A percentile compares a stretch with the other conserved stretches of the same genome.
phyloP scores from a whole-genome alignment of 73 alveolate species.

The Paramecium bursaria region DNA sequence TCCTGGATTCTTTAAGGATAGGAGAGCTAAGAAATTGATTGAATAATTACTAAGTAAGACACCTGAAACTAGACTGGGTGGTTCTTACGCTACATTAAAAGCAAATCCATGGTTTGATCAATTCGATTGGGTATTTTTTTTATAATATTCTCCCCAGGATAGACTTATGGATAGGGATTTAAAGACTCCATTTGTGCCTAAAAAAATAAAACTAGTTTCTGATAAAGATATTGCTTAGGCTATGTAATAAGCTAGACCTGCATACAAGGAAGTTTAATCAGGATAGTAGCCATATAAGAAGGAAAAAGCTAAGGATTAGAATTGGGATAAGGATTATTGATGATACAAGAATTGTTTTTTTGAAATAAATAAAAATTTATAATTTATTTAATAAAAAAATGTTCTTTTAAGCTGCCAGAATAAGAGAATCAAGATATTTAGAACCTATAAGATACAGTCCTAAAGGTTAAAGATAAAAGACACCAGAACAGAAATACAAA shows the following conservation, averaged over 20 bases:
- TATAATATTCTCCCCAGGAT: slow-evolving; percentile 32
- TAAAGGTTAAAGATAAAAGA: slow-evolving; percentile 24
- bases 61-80: slow-evolving; percentile 72
- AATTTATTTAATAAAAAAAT: too few relatives aligned
- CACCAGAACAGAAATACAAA: slow-evolving; percentile 26
- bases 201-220: slow-evolving; percentile 32
- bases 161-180: slow-evolving; percentile 56
- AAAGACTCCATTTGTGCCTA: slow-evolving; percentile 62
- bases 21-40: slow-evolving; percentile 67
- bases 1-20: slow-evolving; percentile 79
- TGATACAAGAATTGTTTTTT: too few relatives aligned
- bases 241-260: slow-evolving; percentile 14
- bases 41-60: slow-evolving; percentile 64
- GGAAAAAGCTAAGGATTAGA: slow-evolving; percentile 64
- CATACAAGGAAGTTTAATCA: slow-evolving; percentile 39
- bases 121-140: slow-evolving; percentile 67
- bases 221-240: slow-evolving; percentile 22
- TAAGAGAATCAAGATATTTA: too few relatives aligned
- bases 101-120: slow-evolving; percentile 73
- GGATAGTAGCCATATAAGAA: slow-evolving; percentile 17
- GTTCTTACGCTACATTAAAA: slow-evolving; percentile 65
- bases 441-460: slow-evolving; percentile 58
- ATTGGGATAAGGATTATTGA: slow-evolving; percentile 67
- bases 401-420: too few relatives aligned
- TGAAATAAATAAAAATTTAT: too few relatives aligned